Base-by-base conservation (phyloP, 2,329 filamentous ascomycete species). In the Colletotrichum trifolii region DNA sequence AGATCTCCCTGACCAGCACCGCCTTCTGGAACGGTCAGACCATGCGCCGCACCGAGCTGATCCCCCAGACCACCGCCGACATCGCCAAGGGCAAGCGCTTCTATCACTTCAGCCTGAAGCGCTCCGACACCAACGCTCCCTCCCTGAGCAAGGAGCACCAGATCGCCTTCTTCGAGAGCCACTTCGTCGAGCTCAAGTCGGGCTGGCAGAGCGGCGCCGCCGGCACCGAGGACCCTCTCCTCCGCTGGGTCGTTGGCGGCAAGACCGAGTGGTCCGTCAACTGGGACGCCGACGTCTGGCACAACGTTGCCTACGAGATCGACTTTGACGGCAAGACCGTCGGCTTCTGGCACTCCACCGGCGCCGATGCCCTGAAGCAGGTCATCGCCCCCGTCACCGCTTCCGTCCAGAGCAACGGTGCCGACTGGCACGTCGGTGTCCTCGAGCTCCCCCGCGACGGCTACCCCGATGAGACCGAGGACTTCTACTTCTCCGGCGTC, bases 181-280 rank as follows among this genome's bases (percentile, higher is more conserved):
- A 92, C 78, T 92, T 93, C 76, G 92, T 90, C 17, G 90, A 92
- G 80, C 78, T 93, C 75, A 92, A 92, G 81, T 87, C 87, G 60
- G 90, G 90, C 54, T 87, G 85, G 83, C 79, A 89, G 58, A 71
- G 76, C 60, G 83, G 83, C 53, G 78, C 80, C 52, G 65, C 73
- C 25, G 82, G 79, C 49, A 80, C 79, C 25, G 75, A 75, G 25
- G 81, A 85, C 64, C 78, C 82, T 39, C 82, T 84, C 69, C 81
- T 93, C 67, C 85, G 87, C 69, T 93, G 89, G 89, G 85, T 87
- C 75, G 86, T 88, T 10, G 81, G 82, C 66, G 84, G 88, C 12
- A 78, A 83, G 70, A 84, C 83, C 52, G 79, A 91, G 71, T 93
- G 89, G 89, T 85, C 84, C 70, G 82, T 82, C 2, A 80, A 85